phyloP scores from a whole-genome alignment of 805 yeast species.

The Sugiyamaella boreocaroliniensis region DNA sequence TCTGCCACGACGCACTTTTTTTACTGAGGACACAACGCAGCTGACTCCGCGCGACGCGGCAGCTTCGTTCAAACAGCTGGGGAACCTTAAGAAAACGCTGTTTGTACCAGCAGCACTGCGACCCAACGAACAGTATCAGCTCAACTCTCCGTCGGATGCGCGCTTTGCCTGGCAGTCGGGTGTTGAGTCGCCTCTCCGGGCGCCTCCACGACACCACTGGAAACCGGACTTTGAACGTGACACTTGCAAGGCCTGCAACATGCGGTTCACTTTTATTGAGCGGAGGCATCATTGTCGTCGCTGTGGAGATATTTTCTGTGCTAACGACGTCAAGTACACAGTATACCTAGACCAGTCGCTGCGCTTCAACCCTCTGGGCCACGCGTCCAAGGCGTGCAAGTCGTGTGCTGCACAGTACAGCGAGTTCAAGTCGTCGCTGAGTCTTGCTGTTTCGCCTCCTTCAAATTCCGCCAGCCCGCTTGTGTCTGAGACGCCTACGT shows the following conservation, averaged over 20 bases:
- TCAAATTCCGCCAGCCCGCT: neutral
- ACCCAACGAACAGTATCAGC: constrained; percentile 28
- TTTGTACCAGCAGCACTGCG: constrained; percentile 86
- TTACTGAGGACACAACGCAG: constrained; percentile 2
- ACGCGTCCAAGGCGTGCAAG: constrained; percentile 64
- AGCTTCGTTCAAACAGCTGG: constrained; percentile 54
- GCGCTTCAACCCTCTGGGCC: constrained; percentile 57
- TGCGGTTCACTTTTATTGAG: constrained; percentile 67
- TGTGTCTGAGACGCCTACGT: neutral
- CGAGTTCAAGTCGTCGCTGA: neutral
- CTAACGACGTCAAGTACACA: constrained; percentile 54
- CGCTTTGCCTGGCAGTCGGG: neutral
- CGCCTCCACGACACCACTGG: constrained; percentile 35
- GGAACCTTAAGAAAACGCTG: constrained; percentile 77
- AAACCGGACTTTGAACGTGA: constrained; percentile 59
- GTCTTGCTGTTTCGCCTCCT: neutral
- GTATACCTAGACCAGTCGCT: constrained; percentile 45
- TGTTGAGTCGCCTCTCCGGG: constrained; percentile 16
- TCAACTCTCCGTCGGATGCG: neutral
- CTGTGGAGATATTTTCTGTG: constrained; percentile 77
- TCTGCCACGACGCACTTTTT: constrained; percentile 4
- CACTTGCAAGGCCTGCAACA: constrained; percentile 63
- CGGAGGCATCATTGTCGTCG: constrained; percentile 79
- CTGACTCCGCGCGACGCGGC: constrained; percentile 15
- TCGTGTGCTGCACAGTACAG: constrained; percentile 53